A percentile compares a stretch with the other conserved stretches of the same genome.
Evolutionary conservation across 2,329 filamentous ascomycete genomes (phyloP).

Genomic region (Ascocoryne sarcoides): DNA sequence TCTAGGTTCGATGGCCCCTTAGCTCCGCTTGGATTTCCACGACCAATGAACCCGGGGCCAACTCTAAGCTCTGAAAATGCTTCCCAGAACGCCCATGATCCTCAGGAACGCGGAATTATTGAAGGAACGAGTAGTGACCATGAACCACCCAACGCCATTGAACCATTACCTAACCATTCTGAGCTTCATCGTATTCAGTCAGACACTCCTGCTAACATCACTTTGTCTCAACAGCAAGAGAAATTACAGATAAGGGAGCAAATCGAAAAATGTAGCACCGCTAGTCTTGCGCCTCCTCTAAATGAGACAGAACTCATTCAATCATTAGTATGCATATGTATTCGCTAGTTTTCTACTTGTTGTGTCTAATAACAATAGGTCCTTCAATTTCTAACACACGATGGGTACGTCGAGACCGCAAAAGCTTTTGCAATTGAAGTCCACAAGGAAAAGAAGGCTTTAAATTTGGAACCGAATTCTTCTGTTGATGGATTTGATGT

Average conservation of each 20-base stretch:
- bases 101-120: no score
- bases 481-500: slow-evolving; percentile 54
- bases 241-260: slow-evolving; percentile 29
- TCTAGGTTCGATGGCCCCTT: no score
- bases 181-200: no score
- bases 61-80: no score
- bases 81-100: no score
- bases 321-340: slow-evolving; percentile 62
- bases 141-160: no score
- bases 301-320: slow-evolving; percentile 75
- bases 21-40: no score
- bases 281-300: slow-evolving; percentile 45
- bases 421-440: slow-evolving; percentile 81
- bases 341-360: background rate
- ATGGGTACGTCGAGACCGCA: slow-evolving; percentile 91
- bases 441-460: slow-evolving; percentile 59
- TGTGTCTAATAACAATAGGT: slow-evolving; percentile 38
- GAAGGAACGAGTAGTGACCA: no score
- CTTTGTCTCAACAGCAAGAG: slow-evolving; percentile 26
- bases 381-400: slow-evolving; percentile 84
- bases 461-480: slow-evolving; percentile 48
- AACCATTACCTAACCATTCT: no score
- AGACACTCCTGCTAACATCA: no score
- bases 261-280: slow-evolving; percentile 41
- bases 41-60: no score